phyloP scores from a whole-genome alignment of 345 rosid genomes.

The Carallia pectinifolia region DNA sequence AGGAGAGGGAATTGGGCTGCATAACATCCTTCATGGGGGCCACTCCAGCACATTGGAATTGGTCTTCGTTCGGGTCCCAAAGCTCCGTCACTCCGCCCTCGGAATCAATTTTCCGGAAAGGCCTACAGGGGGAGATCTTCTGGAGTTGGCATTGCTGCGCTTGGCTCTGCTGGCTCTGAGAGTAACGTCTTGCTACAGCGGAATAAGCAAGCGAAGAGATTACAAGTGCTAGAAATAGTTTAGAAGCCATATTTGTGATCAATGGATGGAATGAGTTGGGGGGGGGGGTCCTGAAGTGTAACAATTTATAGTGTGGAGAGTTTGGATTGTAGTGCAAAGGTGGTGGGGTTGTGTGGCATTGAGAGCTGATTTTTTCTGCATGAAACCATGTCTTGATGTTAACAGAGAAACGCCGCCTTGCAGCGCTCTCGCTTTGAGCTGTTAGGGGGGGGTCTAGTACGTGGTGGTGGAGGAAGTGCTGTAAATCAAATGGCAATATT shows the following conservation, averaged over 20 bases:
- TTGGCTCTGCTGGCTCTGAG: slow-evolving; percentile 9
- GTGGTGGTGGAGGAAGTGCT: slow-evolving; percentile 1
- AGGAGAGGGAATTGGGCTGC: slow-evolving; percentile 28
- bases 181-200: not conserved
- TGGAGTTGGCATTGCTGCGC: slow-evolving; percentile 32
- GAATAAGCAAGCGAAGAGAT: slow-evolving; percentile 14
- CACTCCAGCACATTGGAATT: slow-evolving; percentile 36
- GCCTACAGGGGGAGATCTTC: slow-evolving; percentile 22
- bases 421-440: not conserved
- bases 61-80: slow-evolving; percentile 36
- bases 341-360: not conserved
- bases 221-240: slow-evolving; percentile 5
- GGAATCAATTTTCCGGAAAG: slow-evolving; percentile 20
- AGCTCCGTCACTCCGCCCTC: slow-evolving; percentile 33
- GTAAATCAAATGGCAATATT: not conserved
- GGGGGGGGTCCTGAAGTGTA: not conserved
- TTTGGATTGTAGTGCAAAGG: not conserved
- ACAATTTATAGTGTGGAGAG: not conserved
- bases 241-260: not conserved
- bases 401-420: not conserved
- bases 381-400: slow-evolving; percentile 4
- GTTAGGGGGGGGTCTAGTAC: not conserved
- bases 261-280: not conserved
- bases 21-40: slow-evolving; percentile 19
- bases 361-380: slow-evolving; percentile 5